A percentile compares a stretch with the other conserved stretches of the same genome.
Evolutionary conservation across 2,329 filamentous ascomycete genomes (phyloP).

Genomic region (Xylariaceae sp.): DNA sequence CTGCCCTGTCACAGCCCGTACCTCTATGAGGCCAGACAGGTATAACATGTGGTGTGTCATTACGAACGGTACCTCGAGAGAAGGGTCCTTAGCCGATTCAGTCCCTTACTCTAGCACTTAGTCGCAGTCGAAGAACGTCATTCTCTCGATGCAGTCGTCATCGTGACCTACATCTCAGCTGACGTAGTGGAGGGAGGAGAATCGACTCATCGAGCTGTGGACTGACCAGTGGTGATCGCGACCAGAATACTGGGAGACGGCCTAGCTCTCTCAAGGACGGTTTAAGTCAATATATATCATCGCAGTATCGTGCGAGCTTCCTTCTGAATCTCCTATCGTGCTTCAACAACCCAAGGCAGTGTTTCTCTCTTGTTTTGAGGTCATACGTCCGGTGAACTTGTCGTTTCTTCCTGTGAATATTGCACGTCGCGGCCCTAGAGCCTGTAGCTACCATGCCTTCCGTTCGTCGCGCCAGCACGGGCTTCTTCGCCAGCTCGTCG

Average conservation of each 20-base stretch:
- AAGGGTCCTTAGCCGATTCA: background rate
- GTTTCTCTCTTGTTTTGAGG: background rate
- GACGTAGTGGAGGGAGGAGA: background rate
- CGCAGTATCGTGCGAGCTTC: background rate
- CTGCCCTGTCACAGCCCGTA: too few relatives aligned
- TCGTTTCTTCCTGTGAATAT: too few relatives aligned
- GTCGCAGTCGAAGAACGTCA: background rate
- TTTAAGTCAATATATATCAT: background rate
- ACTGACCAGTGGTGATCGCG: too few relatives aligned
- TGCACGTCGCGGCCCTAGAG: too few relatives aligned
- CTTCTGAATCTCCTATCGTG: background rate
- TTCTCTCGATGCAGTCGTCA: background rate
- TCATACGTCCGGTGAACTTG: background rate
- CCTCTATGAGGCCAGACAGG: background rate
- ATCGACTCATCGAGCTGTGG: too few relatives aligned
- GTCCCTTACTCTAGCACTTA: background rate
- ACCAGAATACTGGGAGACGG: too few relatives aligned
- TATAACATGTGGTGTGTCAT: background rate
- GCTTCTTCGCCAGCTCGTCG: slow-evolving; percentile 19
- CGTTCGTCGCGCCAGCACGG: slow-evolving; percentile 13
- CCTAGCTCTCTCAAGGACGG: too few relatives aligned
- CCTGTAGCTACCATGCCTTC: slow-evolving; percentile 13
- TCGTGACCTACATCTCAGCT: background rate
- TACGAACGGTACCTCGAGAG: background rate
- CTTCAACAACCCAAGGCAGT: background rate